Conservation (phyloP, 1,284 basidiomycete genomes). For the Trametes polyzona region DNA sequence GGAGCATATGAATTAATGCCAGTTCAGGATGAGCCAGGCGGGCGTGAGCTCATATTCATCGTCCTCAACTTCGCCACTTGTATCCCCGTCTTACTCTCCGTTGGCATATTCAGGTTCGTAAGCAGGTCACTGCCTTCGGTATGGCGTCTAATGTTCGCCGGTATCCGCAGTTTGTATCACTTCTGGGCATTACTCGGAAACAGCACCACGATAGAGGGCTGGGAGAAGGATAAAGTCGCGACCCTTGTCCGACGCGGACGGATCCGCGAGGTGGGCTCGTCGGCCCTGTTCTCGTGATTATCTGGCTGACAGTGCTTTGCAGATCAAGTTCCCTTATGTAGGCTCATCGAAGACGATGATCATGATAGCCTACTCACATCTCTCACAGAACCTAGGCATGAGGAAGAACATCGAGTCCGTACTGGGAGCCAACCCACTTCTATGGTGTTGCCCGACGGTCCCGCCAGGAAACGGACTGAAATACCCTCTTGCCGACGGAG, state of each 20-base stretch:
- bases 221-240: constrained; percentile 96
- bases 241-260: constrained; percentile 85
- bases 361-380: not conserved
- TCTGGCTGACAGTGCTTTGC: constrained; percentile 2
- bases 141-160: not conserved
- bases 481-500: constrained; percentile 70
- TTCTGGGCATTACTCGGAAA: constrained; percentile 83
- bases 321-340: constrained; percentile 95
- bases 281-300: not conserved
- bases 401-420: constrained; percentile 76
- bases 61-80: constrained; percentile 89
- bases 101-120: constrained; percentile 81
- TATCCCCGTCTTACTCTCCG: constrained; percentile 82
- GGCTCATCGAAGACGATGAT: no score
- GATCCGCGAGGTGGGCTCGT: constrained; percentile 70
- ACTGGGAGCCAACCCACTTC: constrained; percentile 71
- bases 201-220: constrained; percentile 95
- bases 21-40: constrained; percentile 69
- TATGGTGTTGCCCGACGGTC: constrained; percentile 84
- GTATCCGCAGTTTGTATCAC: constrained; percentile 66
- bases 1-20: not conserved
- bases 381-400: constrained; percentile 73
- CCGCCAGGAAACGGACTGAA: constrained; percentile 76
- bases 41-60: constrained; percentile 78
- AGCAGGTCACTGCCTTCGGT: not conserved